Evolutionary conservation across 2,329 filamentous ascomycete genomes (phyloP).

Genomic region (Cytospora piceae): DNA sequence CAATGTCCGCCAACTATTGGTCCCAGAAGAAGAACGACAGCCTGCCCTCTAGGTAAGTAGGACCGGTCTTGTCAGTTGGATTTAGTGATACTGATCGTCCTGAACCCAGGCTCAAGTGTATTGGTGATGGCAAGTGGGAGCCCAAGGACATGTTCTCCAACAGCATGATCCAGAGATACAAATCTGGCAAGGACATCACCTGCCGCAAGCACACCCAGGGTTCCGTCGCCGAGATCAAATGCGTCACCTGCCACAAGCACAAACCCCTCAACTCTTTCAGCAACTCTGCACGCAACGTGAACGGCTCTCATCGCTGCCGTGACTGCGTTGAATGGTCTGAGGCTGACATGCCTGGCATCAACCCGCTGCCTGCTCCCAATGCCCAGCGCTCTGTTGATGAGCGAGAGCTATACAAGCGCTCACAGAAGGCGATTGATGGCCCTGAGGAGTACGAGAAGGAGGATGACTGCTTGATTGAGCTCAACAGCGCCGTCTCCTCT

Average conservation of each 20-base stretch:
- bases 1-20: slow-evolving; percentile 13
- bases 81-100: not conserved
- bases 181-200: slow-evolving; percentile 1
- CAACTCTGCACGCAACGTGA: slow-evolving; percentile 20
- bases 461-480: not conserved
- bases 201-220: slow-evolving; percentile 26
- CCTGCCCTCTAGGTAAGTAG: slow-evolving; percentile 14
- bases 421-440: not conserved
- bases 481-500: not conserved
- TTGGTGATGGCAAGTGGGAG: slow-evolving; percentile 25
- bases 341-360: slow-evolving; percentile 7
- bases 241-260: slow-evolving; percentile 17
- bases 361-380: slow-evolving; percentile 22
- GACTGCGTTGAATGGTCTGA: slow-evolving; percentile 24
- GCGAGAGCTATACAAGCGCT: not conserved
- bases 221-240: slow-evolving; percentile 15
- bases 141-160: slow-evolving; percentile 22
- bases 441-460: not conserved
- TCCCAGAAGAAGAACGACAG: slow-evolving; percentile 12
- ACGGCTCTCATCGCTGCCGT: slow-evolving; percentile 23
- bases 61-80: not conserved
- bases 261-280: slow-evolving; percentile 16
- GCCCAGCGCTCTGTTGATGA: slow-evolving; percentile 2
- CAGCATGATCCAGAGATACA: slow-evolving; percentile 28
- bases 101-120: slow-evolving; percentile 21